Base-by-base conservation (phyloP, 352 stramenopile species). In the Globisporangium cederbergense region DNA sequence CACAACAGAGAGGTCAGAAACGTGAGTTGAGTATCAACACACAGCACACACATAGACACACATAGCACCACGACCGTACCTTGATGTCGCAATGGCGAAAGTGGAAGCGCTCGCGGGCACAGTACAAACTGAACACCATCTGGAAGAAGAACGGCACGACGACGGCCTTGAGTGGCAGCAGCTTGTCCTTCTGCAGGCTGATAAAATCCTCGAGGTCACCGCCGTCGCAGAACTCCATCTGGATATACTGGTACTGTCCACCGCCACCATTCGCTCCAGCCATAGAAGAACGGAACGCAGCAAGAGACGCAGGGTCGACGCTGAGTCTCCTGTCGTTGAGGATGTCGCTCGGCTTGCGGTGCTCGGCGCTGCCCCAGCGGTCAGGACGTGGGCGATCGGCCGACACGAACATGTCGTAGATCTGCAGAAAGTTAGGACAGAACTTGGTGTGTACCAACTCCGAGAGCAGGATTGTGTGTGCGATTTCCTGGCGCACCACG, bases 61-160 rank as follows among this genome's bases (percentile, higher is more conserved):
- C n/a, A 10, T 25, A 64, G 25, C 25, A 28, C 25, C 25, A 28
- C 25, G 25, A 28, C 25, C 25, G 25, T 28, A 28, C 86, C 83
- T 99, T 99, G 43, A 99, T 81, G 76, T 99, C 98, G 71, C 98
- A 99, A 78, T 99, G 98, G 20, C 98, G 97, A 60, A 99, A 59
- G 32, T 89, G 81, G 63, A 97, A 95, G 22, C 84, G 84, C 53
- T 98, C 83, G 20, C 89, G 85, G 28, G 88, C 93, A 45, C 88
- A 90, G 71, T 98, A 97, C 20, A 99, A 70, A 34, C 95, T 76
- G 76, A 98, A 99, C 13, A 90, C 84, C 95, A 99, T 99, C 76
- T 99, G 97, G 67, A 99, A 99, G 36, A 99, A 90, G 60, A 98
- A 86, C 46, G 87, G 84, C 8, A 93, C 55, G 13, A 79, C 78